These are phyloP conservation scores for Globisporangium carolinianum DNA, from an alignment of 352 stramenopile genomes.

Conservation along the genomic window DNA sequence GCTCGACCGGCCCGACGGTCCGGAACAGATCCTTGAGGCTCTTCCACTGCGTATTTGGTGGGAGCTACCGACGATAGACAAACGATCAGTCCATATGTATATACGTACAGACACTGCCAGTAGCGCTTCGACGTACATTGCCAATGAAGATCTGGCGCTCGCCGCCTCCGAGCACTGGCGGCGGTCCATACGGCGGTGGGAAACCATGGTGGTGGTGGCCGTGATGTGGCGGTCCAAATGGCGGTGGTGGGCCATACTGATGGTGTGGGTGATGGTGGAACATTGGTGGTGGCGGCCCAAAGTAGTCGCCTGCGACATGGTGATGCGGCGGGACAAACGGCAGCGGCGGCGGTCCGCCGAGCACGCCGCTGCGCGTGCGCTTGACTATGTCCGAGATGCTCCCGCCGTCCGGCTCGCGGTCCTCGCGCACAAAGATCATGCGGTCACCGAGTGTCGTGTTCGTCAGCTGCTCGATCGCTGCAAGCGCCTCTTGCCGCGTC, in stretches of 20 bases:
- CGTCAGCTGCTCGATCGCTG: slow-evolving; percentile 87
- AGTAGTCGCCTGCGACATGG: neutral
- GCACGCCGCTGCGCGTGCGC: slow-evolving; percentile 10
- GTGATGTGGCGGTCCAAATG: too few species aligned
- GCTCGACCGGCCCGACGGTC: slow-evolving; percentile 61
- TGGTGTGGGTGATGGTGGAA: neutral
- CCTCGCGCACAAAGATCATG: slow-evolving; percentile 84
- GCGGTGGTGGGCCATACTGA: neutral
- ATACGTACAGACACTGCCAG: neutral
- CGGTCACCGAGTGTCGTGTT: slow-evolving; percentile 91
- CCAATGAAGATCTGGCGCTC: slow-evolving; percentile 62
- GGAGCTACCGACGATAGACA: slow-evolving; percentile 26
- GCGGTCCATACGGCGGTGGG: slow-evolving; percentile 2
- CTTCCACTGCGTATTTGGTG: slow-evolving; percentile 63
- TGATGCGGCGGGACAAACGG: neutral
- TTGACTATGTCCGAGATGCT: slow-evolving; percentile 71
- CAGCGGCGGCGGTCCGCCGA: neutral
- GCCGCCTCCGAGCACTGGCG: slow-evolving; percentile 11
- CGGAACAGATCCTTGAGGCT: slow-evolving; percentile 62
- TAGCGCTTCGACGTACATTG: slow-evolving; percentile 40
- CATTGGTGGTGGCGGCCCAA: neutral
- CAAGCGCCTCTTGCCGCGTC: slow-evolving; percentile 62
- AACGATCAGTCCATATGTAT: neutral
- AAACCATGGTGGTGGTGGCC: too few species aligned
- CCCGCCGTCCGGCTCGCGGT: slow-evolving; percentile 59